Conservation (phyloP, 2,329 filamentous ascomycete genomes). For the Colletotrichum caudatum region DNA sequence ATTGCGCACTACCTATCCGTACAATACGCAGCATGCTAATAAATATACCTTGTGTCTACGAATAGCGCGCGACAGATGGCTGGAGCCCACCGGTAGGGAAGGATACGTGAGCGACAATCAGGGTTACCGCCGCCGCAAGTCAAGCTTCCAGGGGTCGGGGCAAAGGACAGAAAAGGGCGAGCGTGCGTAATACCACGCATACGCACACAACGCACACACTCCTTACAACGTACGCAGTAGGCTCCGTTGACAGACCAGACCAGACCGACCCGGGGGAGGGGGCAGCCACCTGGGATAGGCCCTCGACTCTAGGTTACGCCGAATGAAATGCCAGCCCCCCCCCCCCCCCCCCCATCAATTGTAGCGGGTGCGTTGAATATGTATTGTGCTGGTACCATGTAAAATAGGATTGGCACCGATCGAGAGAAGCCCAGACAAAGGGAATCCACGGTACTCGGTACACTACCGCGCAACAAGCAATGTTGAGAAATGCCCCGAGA, state of each 20-base stretch:
- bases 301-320: slow-evolving; percentile 18
- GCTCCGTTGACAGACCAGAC: slow-evolving; percentile 9
- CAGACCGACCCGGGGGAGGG: neutral
- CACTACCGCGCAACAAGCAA: slow-evolving; percentile 13
- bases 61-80: neutral
- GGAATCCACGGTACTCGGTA: neutral
- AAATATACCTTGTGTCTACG: no score
- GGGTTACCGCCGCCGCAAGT: slow-evolving; percentile 39
- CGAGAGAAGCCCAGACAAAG: neutral
- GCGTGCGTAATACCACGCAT: slow-evolving; percentile 22
- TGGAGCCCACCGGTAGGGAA: neutral
- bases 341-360: neutral
- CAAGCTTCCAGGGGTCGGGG: slow-evolving; percentile 24
- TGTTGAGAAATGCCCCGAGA: slow-evolving; percentile 21
- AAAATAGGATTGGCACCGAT: neutral
- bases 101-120: slow-evolving; percentile 12
- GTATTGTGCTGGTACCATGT: slow-evolving; percentile 15
- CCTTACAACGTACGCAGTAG: neutral
- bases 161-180: slow-evolving; percentile 20
- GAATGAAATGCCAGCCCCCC: slow-evolving; percentile 7
- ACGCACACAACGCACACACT: neutral
- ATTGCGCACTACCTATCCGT: no score
- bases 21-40: no score
- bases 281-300: slow-evolving; percentile 23
- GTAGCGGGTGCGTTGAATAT: slow-evolving; percentile 2